Evolutionary conservation across 1,284 basidiomycete species (phyloP).

Genomic region (Ustilago cynodontis): DNA sequence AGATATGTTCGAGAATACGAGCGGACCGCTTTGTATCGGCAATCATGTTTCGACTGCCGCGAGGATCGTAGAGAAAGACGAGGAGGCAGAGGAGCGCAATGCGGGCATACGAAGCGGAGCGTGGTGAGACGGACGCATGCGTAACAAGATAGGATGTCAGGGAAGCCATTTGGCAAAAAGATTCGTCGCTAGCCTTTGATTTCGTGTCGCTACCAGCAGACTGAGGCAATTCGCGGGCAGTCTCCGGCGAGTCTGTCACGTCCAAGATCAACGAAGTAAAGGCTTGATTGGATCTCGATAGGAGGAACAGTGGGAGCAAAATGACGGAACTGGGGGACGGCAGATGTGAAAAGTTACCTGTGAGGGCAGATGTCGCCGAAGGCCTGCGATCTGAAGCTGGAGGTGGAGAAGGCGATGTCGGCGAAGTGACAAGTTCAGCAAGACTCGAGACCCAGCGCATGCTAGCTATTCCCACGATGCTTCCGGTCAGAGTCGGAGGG

Average conservation of each 20-base stretch:
- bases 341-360: conserved; percentile 39
- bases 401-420: conserved; percentile 6
- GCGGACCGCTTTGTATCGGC: conserved; percentile 20
- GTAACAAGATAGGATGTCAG: conserved; percentile 58
- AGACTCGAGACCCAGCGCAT: conserved; percentile 47
- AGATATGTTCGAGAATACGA: conserved; percentile 26
- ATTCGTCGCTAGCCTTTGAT: conserved; percentile 25
- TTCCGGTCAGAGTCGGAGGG: conserved; percentile 36
- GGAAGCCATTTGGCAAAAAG: conserved; percentile 49
- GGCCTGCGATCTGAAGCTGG: conserved; percentile 7
- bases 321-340: conserved; percentile 44
- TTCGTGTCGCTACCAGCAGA: conserved; percentile 6
- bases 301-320: conserved; percentile 52
- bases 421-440: conserved; percentile 32
- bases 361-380: conserved; percentile 12
- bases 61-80: conserved; percentile 51
- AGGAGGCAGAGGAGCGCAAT: conserved; percentile 51
- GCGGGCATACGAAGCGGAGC: conserved; percentile 52
- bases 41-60: conserved; percentile 43
- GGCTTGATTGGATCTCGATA: conserved; percentile 52
- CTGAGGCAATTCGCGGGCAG: background rate
- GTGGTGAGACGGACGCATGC: conserved; percentile 50
- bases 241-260: conserved; percentile 9
- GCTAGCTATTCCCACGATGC: conserved; percentile 41
- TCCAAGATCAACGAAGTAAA: conserved; percentile 48